A percentile compares a stretch with the other conserved stretches of the same genome.
These are phyloP conservation scores for Candida namnaoensis DNA, from an alignment of 805 yeast genomes.

Conservation along the genomic window DNA sequence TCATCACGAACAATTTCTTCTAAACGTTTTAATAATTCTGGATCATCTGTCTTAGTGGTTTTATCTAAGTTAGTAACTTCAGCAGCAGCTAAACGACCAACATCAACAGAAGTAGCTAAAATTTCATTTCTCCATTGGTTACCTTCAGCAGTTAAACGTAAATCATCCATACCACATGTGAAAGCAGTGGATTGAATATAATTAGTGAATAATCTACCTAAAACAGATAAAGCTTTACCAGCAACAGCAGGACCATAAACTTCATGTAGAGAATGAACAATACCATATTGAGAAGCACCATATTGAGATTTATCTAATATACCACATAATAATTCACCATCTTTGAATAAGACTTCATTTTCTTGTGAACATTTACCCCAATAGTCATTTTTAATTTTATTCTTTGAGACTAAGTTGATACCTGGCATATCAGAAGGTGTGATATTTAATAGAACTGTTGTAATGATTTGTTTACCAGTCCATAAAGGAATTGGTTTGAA, in stretches of 20 bases:
- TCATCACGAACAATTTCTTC: conserved; percentile 95
- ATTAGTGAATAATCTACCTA: conserved; percentile 91
- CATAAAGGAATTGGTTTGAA: conserved; percentile 83
- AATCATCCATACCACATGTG: conserved; percentile 99
- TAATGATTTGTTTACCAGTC: conserved; percentile 97
- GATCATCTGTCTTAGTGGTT: conserved; percentile 40
- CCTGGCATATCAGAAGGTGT: conserved; percentile 89
- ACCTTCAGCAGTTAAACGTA: conserved; percentile 86
- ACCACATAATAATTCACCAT: conserved; percentile 89
- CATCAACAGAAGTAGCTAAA: conserved; percentile 65
- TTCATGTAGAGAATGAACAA: conserved; percentile 94
- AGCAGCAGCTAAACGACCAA: conserved; percentile 87
- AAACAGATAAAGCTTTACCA: conserved; percentile 82
- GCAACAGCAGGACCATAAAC: conserved; percentile 89
- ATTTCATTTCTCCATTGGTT: conserved; percentile 83
- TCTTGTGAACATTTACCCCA: conserved; percentile 87
- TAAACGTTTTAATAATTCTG: conserved; percentile 77
- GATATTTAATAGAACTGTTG: conserved; percentile 84
- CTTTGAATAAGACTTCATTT: conserved; percentile 74
- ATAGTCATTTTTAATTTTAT: conserved; percentile 88
- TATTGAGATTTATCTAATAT: conserved; percentile 96
- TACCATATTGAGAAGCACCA: conserved; percentile 96
- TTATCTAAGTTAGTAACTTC: conserved; percentile 83
- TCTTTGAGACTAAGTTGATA: conserved; percentile 70
- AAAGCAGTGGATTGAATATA: conserved; percentile 88